These are phyloP conservation scores for Sphaceloma murrayae DNA, from an alignment of 2,329 filamentous ascomycete genomes.

Conservation along the genomic window DNA sequence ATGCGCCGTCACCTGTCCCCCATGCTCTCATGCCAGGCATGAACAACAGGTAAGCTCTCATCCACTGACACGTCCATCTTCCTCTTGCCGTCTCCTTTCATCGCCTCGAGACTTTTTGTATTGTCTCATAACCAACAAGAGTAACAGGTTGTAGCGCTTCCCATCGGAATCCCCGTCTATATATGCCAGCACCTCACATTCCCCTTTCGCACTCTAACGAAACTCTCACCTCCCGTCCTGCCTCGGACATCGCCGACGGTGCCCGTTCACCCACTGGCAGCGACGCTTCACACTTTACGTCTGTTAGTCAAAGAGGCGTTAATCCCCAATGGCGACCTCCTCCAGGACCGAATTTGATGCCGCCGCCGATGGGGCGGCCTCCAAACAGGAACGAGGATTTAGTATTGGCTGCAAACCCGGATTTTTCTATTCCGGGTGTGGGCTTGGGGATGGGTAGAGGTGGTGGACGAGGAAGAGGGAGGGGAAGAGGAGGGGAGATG, in stretches of 20 bases:
- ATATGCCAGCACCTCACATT: constrained; percentile 32
- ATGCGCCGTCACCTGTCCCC: constrained; percentile 20
- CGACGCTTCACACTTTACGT: constrained; percentile 79
- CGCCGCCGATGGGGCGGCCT: constrained; percentile 24
- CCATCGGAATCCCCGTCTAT: constrained; percentile 18
- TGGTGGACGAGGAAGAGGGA: constrained; percentile 25
- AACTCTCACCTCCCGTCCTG: constrained; percentile 37
- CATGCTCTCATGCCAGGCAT: constrained; percentile 21
- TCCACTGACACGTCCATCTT: neutral
- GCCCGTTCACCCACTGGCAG: constrained; percentile 62
- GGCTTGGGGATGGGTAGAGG: constrained; percentile 27
- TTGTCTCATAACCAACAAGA: constrained; percentile 4
- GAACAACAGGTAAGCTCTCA: constrained; percentile 10
- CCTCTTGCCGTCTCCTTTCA: neutral
- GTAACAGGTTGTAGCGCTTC: constrained; percentile 15
- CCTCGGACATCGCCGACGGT: constrained; percentile 55
- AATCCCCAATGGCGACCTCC: constrained; percentile 72
- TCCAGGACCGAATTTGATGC: constrained; percentile 36
- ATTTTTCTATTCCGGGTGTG: constrained; percentile 62
- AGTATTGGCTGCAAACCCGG: constrained; percentile 69
- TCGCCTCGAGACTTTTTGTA: neutral
- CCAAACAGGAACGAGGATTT: constrained; percentile 48
- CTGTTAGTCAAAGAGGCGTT: constrained; percentile 75
- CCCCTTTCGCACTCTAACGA: constrained; percentile 45
- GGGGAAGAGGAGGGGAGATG: constrained; percentile 27